Conservation (phyloP, 208 protist species). For the Porcisia deanei region DNA sequence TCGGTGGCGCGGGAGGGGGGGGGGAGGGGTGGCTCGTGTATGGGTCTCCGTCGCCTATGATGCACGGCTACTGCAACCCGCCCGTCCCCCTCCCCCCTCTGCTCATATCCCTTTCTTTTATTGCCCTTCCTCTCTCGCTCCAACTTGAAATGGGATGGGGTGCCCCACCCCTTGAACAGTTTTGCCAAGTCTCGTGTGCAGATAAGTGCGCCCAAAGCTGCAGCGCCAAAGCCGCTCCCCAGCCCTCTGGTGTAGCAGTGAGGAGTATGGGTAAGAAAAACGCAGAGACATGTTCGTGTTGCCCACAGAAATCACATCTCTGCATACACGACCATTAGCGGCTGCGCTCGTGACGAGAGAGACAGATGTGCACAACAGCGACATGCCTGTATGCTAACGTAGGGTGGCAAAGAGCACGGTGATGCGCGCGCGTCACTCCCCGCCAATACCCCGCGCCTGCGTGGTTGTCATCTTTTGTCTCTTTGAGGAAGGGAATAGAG, state of each 20-base stretch:
- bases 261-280: neutral
- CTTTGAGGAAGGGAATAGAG: neutral
- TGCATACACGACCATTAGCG: neutral
- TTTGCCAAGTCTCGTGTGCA: neutral
- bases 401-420: neutral
- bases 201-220: neutral
- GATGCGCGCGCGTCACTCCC: neutral
- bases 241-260: neutral
- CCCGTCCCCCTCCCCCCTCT: neutral
- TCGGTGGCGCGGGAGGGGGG: too few species aligned
- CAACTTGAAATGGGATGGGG: too few species aligned
- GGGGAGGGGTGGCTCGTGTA: neutral
- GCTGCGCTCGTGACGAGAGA: neutral
- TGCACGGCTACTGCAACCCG: too few species aligned
- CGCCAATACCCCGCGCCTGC: neutral
- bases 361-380: too few species aligned
- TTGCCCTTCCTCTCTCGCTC: neutral
- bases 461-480: neutral
- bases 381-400: too few species aligned
- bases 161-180: too few species aligned
- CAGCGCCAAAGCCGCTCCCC: neutral
- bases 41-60: neutral
- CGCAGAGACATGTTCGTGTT: neutral
- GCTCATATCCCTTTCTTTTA: neutral
- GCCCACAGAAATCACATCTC: neutral